Evolutionary conservation across 2,329 filamentous ascomycete species (phyloP), one percentile per base, ranked within the genome.

Genomic region (Fusarium praegraminearum): DNA sequence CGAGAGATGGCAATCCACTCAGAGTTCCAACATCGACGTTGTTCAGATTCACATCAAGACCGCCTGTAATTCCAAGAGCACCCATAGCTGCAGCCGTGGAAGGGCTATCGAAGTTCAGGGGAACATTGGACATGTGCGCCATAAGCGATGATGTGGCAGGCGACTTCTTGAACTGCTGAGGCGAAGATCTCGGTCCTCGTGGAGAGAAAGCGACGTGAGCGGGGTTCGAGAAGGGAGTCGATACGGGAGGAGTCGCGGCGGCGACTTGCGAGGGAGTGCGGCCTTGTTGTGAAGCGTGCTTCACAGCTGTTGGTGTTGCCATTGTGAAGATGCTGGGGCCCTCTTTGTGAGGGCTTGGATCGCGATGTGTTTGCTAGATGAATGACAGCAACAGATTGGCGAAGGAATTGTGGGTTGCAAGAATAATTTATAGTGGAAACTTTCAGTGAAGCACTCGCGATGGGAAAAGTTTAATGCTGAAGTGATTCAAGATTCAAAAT

Each of bases 141-240:
- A 84, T 82, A 64, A 87, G 74, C 2, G 80, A 83, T 15, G 83
- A 83, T 41, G 84, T 85, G 15, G 87, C 88, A 1, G 89, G 88
- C 9, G 88, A 90, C 73, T 89, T 89, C 80, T 88, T 89, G 41
- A 90, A 81, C 58, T 89, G 86, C 76, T 90, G 88, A 6, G 89
- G 89, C 54, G 89, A 91, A 11, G 87, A 89, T 52, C 84, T 83
- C 12, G 82, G 85, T 33, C 83, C 87, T 30, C 80, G 82, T 6
- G 89, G 88, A 3, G 89, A 89, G 74, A 90, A 87, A 36, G 84
- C 87, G n/a, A 84, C 83, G 53, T 86, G 83, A 3, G 83, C 83
- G 44, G 84, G 81, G 38, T 87, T 85, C 60, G 87, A 90, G 78
- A 90, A 90, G 16, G 89, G 89, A 3, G 89, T 91, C 36, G 89